Percentiles rank a stretch among this genome's conserved stretches.
These are phyloP conservation scores for Rhododendron griersonianum DNA, from an alignment of 148 eudicot species.

Conservation along the genomic window DNA sequence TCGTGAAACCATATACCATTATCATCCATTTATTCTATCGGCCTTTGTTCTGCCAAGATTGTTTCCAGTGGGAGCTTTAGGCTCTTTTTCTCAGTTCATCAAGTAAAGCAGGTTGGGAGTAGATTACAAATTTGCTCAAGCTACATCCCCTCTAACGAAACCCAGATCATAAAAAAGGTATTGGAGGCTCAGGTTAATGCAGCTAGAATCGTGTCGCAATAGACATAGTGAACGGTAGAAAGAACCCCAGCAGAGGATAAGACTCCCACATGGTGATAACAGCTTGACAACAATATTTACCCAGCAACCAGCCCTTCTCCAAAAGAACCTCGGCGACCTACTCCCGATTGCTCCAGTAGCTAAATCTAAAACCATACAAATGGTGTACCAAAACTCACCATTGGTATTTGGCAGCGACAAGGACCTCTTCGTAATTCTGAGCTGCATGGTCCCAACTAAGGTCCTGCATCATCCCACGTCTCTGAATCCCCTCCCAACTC, in stretches of 20 bases:
- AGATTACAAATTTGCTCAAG: neutral
- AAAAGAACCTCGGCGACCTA: neutral
- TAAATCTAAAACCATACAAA: neutral
- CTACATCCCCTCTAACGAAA: neutral
- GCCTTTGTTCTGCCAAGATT: neutral
- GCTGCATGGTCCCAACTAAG: conserved; percentile 9
- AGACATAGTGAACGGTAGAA: neutral
- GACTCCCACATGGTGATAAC: neutral
- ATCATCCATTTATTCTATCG: neutral
- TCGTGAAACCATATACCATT: neutral
- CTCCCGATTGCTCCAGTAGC: neutral
- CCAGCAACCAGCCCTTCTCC: neutral
- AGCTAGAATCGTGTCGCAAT: neutral
- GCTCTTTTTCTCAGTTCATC: neutral
- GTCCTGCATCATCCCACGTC: conserved; percentile 5
- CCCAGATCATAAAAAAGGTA: neutral
- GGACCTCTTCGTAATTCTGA: conserved; percentile 23
- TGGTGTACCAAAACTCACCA: neutral
- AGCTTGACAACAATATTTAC: neutral
- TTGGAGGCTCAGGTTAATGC: neutral
- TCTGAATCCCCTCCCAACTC: conserved; percentile 9
- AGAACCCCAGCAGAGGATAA: neutral
- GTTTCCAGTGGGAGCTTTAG: neutral
- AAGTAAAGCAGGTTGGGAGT: neutral
- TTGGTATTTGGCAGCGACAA: conserved; percentile 4